phyloP scores from a whole-genome alignment of 2,329 filamentous ascomycete genomes.

The Colletotrichum orbiculare region DNA sequence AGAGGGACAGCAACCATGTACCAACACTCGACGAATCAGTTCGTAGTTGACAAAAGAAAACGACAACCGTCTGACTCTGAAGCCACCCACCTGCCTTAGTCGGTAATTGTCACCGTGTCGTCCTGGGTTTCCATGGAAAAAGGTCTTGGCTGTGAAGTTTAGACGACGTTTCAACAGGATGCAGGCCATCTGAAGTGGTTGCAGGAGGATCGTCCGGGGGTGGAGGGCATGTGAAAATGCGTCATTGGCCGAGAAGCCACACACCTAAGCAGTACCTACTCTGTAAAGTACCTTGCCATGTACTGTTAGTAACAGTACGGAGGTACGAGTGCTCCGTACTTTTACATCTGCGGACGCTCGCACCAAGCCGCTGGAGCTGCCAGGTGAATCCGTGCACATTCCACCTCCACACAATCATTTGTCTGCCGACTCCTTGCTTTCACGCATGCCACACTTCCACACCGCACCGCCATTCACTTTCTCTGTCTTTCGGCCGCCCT shows the following conservation, averaged over 20 bases:
- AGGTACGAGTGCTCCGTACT: too few relatives aligned
- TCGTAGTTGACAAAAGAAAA: conserved; percentile 27
- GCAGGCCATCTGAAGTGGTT: neutral
- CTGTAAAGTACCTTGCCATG: too few relatives aligned
- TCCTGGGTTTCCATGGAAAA: too few relatives aligned
- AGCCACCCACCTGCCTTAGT: too few relatives aligned
- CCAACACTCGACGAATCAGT: conserved; percentile 11
- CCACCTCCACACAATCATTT: conserved; percentile 30
- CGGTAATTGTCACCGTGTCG: too few relatives aligned
- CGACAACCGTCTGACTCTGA: conserved; percentile 23
- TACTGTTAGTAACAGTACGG: too few relatives aligned
- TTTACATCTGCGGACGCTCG: too few relatives aligned
- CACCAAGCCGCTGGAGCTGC: conserved; percentile 9
- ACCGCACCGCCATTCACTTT: neutral
- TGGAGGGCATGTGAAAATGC: conserved; percentile 34
- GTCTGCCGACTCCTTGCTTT: neutral
- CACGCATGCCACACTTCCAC: conserved; percentile 17
- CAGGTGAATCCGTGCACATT: conserved; percentile 33
- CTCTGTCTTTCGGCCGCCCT: neutral
- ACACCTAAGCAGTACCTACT: neutral
- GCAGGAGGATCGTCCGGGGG: conserved; percentile 11
- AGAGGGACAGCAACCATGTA: conserved; percentile 7
- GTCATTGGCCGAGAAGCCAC: conserved; percentile 27
- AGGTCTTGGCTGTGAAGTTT: neutral
- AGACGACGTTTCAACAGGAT: conserved; percentile 27